phyloP scores from a whole-genome alignment of 2,329 filamentous ascomycete genomes.

The Alternaria atra region DNA sequence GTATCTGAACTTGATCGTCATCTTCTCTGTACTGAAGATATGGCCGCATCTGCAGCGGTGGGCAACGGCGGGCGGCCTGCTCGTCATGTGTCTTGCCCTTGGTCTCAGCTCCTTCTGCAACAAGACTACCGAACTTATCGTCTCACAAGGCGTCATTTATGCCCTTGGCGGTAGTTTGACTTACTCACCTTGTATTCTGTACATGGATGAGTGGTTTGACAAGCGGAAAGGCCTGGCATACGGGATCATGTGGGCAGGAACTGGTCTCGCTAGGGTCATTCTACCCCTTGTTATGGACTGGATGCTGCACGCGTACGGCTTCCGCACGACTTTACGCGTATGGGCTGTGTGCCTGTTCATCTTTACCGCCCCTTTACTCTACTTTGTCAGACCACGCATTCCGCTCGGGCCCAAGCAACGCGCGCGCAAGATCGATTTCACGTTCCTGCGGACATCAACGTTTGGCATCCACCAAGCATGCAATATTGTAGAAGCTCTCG shows the following conservation, averaged over 20 bases:
- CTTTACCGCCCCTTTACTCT: neutral
- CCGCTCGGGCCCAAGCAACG: neutral
- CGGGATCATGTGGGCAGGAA: conserved; percentile 65
- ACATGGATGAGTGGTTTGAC: conserved; percentile 70
- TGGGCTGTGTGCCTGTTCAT: conserved; percentile 35
- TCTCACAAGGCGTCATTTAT: conserved; percentile 51
- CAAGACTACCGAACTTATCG: conserved; percentile 43
- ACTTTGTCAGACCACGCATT: neutral
- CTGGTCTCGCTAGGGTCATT: conserved; percentile 54
- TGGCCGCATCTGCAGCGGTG: conserved; percentile 44
- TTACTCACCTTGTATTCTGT: conserved; percentile 59
- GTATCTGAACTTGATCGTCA: conserved; percentile 54
- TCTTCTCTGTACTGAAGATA: conserved; percentile 44
- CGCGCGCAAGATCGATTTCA: neutral
- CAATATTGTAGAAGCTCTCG: conserved; percentile 49
- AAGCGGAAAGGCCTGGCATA: conserved; percentile 66
- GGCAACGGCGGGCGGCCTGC: conserved; percentile 43
- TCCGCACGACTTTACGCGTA: conserved; percentile 51
- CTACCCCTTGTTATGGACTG: conserved; percentile 55
- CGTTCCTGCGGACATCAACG: neutral
- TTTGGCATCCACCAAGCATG: conserved; percentile 39
- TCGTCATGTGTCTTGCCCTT: conserved; percentile 29
- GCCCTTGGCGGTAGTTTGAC: conserved; percentile 56
- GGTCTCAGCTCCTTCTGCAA: conserved; percentile 34
- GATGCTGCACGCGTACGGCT: conserved; percentile 52